A percentile compares a stretch with the other conserved stretches of the same genome.
Conservation (phyloP, 148 eudicot genomes). For the Hydrangea macrophylla region DNA sequence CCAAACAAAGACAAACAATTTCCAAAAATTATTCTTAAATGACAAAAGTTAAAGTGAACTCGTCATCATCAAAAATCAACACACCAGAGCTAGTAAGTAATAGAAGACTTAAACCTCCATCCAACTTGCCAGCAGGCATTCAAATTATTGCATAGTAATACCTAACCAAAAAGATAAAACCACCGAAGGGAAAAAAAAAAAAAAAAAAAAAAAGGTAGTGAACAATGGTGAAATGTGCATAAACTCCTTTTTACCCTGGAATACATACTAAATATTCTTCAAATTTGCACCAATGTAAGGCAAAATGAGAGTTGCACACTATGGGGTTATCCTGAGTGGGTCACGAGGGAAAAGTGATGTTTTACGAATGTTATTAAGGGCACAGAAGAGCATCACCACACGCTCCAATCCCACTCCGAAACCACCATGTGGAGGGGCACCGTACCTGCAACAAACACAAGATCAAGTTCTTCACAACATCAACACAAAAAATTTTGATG, state of each 20-base stretch:
- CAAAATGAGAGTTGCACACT: neutral
- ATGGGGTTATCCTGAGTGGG: conserved; percentile 68
- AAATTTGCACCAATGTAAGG: neutral
- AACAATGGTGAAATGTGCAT: neutral
- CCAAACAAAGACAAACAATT: no score
- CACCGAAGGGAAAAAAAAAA: neutral
- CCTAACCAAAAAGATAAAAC: neutral
- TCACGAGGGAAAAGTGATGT: conserved; percentile 77
- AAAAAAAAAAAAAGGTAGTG: neutral
- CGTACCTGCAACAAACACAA: conserved; percentile 51
- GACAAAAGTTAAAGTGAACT: no score
- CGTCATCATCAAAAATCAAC: no score
- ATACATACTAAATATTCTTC: neutral
- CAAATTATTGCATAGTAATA: neutral
- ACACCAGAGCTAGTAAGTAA: no score
- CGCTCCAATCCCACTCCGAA: conserved; percentile 96
- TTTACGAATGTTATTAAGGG: conserved; percentile 74
- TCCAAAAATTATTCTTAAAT: no score
- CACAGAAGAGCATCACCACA: conserved; percentile 89
- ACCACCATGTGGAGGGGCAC: conserved; percentile 96
- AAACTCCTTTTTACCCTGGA: neutral
- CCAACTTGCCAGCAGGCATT: no score
- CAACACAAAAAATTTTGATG: neutral
- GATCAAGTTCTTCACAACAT: neutral
- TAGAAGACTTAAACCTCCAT: no score